Base-by-base conservation (phyloP, 192 early-diverging fungal species). In the Coemansia sp. region DNA sequence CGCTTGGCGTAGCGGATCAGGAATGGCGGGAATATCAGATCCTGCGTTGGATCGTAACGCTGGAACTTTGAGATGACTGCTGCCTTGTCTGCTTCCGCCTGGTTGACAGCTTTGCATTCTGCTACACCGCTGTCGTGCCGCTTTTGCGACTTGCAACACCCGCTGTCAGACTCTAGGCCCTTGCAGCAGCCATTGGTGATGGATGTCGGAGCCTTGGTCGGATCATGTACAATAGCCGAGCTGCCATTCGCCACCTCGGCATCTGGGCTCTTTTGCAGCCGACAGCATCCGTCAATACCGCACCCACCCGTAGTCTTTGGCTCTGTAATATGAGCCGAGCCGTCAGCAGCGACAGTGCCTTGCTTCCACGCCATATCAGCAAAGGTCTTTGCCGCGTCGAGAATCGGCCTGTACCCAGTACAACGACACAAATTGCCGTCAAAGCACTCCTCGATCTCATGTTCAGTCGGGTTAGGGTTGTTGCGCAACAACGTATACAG, bases 401-500 rank as follows among this genome's bases (percentile, higher is more conserved):
- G 68, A 67, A 96, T 96, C 4, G 93, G 92, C 6, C 93, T 69
- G 65, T 96, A 96, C 30, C 94, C 94, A 9, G 94, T 96, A 85
- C 94, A 96, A n/a, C 94, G 82, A 73, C 94, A 96, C 70, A 96
- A 69, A 74, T 96, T 95, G 57, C 89, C 94, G 69, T 96, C 94
- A 70, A 95, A 94, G 37, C 89, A 87, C 60, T 90, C 90, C 69
- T 96, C 92, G 39, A 95, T 88, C 39, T 93, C 92, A 50, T 87
- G 77, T 66, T 89, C 86, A 1, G 82, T 86, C 14, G 91, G 89
- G 6, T 67, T 74, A 5, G 86, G 76, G 68, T 94, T 93, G 72
- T 91, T 93, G 61, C 88, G 83, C 62, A 93, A 79, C 44, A 92
- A 77, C n/a, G 89, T 85, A 74, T 94, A 96, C 40, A 95, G 85